Conservation (phyloP, 1,284 basidiomycete genomes). For the Cryptococcus jaspeensis region DNA sequence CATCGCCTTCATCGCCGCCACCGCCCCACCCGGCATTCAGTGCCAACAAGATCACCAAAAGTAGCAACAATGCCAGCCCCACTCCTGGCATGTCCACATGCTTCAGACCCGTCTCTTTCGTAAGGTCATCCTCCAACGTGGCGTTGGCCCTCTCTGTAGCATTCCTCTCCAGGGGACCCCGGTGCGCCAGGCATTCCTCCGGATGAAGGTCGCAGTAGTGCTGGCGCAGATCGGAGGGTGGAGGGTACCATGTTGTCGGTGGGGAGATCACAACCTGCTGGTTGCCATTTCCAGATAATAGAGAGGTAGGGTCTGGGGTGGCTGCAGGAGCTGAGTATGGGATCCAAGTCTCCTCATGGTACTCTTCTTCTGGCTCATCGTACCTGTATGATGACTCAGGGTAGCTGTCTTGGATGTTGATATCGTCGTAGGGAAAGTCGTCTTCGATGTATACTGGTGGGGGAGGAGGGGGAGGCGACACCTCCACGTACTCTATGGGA, state of each 20-base stretch:
- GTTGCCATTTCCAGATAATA: conserved; percentile 5
- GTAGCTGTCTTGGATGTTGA: conserved; percentile 13
- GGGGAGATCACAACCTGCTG: conserved; percentile 19
- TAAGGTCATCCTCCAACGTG: conserved; percentile 8
- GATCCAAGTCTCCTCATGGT: conserved; percentile 12
- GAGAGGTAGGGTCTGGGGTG: not conserved
- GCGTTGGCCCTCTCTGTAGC: conserved; percentile 6
- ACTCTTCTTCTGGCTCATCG: conserved; percentile 1
- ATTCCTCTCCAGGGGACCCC: conserved; percentile 5
- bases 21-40: conserved; percentile 21
- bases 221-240: conserved; percentile 14
- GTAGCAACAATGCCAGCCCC: conserved; percentile 18
- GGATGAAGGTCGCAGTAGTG: conserved; percentile 23
- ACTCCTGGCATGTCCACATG: conserved; percentile 21
- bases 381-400: not conserved
- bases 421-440: conserved; percentile 1
- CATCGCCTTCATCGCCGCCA: not conserved
- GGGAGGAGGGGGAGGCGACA: not conserved
- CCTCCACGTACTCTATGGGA: too few species aligned
- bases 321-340: conserved; percentile 6
- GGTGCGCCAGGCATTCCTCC: conserved; percentile 7
- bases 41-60: conserved; percentile 23
- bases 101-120: conserved; percentile 7
- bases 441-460: not conserved
- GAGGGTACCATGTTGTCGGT: conserved; percentile 12